Evolutionary conservation across 1,284 basidiomycete species (phyloP).

Genomic region (Fomitopsis schrenkii): DNA sequence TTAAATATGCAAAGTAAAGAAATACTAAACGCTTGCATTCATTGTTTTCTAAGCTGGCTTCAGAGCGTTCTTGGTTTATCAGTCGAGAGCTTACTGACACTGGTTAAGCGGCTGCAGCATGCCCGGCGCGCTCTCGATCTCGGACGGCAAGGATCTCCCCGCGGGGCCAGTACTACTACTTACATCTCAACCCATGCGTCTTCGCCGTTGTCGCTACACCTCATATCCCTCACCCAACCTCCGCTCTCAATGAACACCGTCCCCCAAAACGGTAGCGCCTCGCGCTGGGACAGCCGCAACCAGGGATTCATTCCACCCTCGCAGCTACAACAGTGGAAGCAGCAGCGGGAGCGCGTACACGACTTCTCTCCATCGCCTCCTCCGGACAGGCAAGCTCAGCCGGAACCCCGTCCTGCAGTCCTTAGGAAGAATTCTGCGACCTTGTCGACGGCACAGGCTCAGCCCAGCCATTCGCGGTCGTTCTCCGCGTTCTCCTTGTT

Average conservation of each 20-base stretch:
- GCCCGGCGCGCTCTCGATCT: not conserved
- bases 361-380: slow-evolving; percentile 16
- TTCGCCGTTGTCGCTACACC: slow-evolving; percentile 2
- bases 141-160: not conserved
- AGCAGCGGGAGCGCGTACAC: slow-evolving; percentile 18
- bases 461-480: slow-evolving; percentile 13
- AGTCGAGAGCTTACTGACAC: not conserved
- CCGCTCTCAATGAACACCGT: slow-evolving; percentile 14
- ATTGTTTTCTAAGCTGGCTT: not conserved
- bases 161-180: not conserved
- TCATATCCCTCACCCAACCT: not conserved
- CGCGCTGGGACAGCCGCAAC: slow-evolving; percentile 46
- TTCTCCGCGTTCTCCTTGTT: slow-evolving; percentile 21
- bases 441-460: not conserved
- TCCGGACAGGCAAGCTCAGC: slow-evolving; percentile 6
- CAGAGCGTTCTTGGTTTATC: not conserved
- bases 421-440: not conserved
- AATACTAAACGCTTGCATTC: not conserved
- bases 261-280: slow-evolving; percentile 15
- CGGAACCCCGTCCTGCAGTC: slow-evolving; percentile 1
- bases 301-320: slow-evolving; percentile 46
- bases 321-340: slow-evolving; percentile 39
- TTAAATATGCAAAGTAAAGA: not conserved
- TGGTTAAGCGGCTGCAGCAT: not conserved
- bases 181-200: slow-evolving; percentile 3